These are phyloP conservation scores for Fennellomyces sp. DNA, from an alignment of 371 early-diverging fungal species.

Conservation along the genomic window DNA sequence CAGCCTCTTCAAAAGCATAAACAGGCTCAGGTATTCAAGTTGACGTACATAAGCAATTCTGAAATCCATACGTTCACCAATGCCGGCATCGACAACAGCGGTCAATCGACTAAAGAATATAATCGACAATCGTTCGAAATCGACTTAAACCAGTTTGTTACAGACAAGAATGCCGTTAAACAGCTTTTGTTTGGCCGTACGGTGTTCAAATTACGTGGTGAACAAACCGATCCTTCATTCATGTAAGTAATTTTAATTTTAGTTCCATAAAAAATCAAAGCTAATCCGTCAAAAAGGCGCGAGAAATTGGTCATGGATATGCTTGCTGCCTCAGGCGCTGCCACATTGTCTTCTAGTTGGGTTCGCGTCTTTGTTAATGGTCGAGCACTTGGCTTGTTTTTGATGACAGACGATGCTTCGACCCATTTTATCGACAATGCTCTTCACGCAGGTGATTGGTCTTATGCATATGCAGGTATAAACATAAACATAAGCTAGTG, in stretches of 20 bases:
- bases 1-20: conserved; percentile 29
- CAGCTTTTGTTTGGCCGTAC: conserved; percentile 45
- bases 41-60: conserved; percentile 53
- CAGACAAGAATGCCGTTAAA: conserved; percentile 9
- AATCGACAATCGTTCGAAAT: conserved; percentile 56
- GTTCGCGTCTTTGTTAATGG: conserved; percentile 59
- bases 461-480: conserved; percentile 29
- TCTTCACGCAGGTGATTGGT: conserved; percentile 35
- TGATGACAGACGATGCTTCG: conserved; percentile 58
- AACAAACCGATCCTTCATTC: conserved; percentile 55
- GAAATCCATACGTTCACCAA: conserved; percentile 43
- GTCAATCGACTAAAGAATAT: conserved; percentile 55
- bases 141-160: conserved; percentile 42
- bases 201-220: conserved; percentile 53
- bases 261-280: background rate
- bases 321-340: conserved; percentile 53
- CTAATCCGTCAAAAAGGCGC: no score
- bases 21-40: conserved; percentile 24
- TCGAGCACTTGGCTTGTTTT: conserved; percentile 48
- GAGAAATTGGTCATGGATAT: conserved; percentile 52
- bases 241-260: conserved; percentile 26
- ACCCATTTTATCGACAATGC: conserved; percentile 48
- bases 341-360: conserved; percentile 49
- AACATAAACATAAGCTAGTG: background rate
- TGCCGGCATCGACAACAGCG: conserved; percentile 48